Percentiles rank a stretch among this genome's conserved stretches.
phyloP scores from a whole-genome alignment of 1,284 basidiomycete species.

The Boletus putidus region DNA sequence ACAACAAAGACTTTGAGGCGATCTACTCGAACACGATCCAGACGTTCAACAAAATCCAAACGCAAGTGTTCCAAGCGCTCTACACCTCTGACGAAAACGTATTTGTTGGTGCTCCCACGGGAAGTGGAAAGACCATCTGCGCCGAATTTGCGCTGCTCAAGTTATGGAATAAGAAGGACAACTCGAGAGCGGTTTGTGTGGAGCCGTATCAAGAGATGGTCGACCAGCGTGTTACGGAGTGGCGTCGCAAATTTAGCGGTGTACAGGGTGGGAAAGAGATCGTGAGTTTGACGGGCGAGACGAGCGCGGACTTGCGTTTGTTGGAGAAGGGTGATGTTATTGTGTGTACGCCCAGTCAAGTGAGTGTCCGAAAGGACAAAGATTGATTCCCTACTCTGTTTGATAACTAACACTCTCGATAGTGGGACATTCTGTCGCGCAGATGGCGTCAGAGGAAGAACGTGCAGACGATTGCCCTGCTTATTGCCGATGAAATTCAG shows the following conservation, averaged over 20 bases:
- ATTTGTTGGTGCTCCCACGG: conserved; percentile 94
- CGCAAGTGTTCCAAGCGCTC: conserved; percentile 96
- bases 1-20: conserved; percentile 87
- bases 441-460: conserved; percentile 98
- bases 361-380: conserved; percentile 37
- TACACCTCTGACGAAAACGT: conserved; percentile 97
- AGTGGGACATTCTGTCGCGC: conserved; percentile 98
- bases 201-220: conserved; percentile 98
- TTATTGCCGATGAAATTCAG: conserved; percentile 96
- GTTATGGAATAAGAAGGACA: conserved; percentile 88
- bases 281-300: conserved; percentile 91
- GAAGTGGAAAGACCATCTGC: conserved; percentile 96
- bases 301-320: conserved; percentile 88
- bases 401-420: conserved; percentile 23
- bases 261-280: conserved; percentile 92
- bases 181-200: conserved; percentile 89
- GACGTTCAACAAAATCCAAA: conserved; percentile 98
- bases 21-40: conserved; percentile 80
- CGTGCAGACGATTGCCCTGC: conserved; percentile 87
- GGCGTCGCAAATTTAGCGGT: conserved; percentile 81
- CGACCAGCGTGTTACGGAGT: conserved; percentile 84
- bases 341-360: conserved; percentile 87
- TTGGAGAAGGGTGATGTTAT: conserved; percentile 92
- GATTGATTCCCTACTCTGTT: neutral
- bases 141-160: conserved; percentile 94